Evolutionary conservation across 225 moss, liverwort and hornwort species (phyloP).

Genomic region (Physcomitrellopsis africana): DNA sequence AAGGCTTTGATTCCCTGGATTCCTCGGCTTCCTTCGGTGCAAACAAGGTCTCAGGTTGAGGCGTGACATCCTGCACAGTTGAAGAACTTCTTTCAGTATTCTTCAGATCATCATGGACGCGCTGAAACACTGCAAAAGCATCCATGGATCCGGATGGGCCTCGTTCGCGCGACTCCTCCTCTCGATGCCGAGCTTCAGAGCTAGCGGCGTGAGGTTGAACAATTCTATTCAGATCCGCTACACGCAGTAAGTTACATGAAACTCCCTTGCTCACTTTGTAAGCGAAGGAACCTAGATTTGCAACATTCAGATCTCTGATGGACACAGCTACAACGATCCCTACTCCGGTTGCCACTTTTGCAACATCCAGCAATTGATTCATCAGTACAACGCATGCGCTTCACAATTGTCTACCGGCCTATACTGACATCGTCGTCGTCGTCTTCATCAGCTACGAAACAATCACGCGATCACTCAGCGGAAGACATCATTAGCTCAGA

Average conservation of each 20-base stretch:
- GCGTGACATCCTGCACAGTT: not conserved
- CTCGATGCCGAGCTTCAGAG: conserved; percentile 9
- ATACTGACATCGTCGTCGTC: too few species aligned
- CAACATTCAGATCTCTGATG: not conserved
- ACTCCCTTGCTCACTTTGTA: not conserved
- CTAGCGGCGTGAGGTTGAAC: not conserved
- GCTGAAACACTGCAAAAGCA: not conserved
- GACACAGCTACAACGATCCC: conserved; percentile 22
- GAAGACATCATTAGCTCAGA: too few species aligned
- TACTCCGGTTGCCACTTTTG: conserved; percentile 25
- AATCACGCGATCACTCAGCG: too few species aligned
- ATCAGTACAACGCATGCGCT: not conserved
- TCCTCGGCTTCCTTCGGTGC: conserved; percentile 10
- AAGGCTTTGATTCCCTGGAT: conserved; percentile 17
- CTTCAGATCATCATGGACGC: not conserved
- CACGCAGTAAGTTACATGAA: not conserved
- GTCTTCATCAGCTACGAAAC: too few species aligned
- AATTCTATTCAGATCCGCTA: too few species aligned
- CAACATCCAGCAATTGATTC: conserved; percentile 17
- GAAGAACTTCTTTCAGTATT: not conserved
- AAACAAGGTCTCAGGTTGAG: conserved; percentile 29
- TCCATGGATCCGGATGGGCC: not conserved
- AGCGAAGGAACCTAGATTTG: conserved; percentile 15
- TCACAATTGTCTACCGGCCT: too few species aligned
- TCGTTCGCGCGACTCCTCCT: not conserved